phyloP scores from a whole-genome alignment of 306 rosid species.

The Purshia tridentata region DNA sequence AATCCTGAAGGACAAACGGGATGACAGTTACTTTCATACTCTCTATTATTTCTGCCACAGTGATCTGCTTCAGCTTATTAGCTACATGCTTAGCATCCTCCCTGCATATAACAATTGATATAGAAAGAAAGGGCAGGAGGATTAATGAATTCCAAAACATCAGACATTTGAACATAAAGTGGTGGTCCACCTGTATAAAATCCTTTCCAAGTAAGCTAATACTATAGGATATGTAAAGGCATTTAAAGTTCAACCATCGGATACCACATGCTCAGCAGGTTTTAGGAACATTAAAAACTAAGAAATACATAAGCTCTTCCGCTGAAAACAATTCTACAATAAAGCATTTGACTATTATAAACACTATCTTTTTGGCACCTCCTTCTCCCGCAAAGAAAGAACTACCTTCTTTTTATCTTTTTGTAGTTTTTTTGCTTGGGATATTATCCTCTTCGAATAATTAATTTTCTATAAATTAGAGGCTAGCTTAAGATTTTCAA shows the following conservation, averaged over 20 bases:
- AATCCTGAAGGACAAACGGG: slow-evolving; percentile 38
- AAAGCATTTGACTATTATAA: background rate
- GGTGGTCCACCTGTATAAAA: background rate
- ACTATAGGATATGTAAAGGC: background rate
- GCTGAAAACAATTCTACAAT: background rate
- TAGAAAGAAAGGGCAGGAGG: background rate
- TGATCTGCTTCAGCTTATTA: slow-evolving; percentile 73
- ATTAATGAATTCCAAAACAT: background rate
- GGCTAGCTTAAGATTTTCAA: background rate
- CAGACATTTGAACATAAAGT: slow-evolving; percentile 1
- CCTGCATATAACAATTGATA: slow-evolving; percentile 46
- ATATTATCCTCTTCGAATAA: background rate
- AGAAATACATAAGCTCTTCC: background rate
- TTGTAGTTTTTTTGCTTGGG: background rate
- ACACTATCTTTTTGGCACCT: background rate
- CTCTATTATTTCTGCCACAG: slow-evolving; percentile 82
- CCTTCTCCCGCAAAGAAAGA: background rate
- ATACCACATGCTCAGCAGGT: background rate
- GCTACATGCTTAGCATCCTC: slow-evolving; percentile 61
- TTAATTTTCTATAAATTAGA: background rate
- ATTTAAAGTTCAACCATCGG: background rate
- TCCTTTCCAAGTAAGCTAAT: background rate
- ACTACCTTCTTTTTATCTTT: background rate
- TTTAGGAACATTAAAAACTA: background rate
- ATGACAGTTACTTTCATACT: slow-evolving; percentile 65